These are phyloP conservation scores for Corinectria fuckeliana DNA, from an alignment of 2,329 filamentous ascomycete species.

Conservation along the genomic window DNA sequence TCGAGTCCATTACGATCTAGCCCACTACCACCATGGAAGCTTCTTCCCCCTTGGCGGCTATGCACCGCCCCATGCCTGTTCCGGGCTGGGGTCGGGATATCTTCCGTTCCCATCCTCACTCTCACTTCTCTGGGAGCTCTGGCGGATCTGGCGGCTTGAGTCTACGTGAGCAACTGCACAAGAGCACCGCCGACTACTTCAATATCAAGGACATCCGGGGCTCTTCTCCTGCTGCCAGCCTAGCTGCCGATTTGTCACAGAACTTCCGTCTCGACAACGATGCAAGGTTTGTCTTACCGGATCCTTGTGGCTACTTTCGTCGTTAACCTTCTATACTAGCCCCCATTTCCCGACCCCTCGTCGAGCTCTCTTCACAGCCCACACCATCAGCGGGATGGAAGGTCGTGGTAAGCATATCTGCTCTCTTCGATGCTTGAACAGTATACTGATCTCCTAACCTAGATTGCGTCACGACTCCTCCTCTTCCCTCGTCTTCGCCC, in stretches of 20 bases:
- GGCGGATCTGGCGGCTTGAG: conserved; percentile 73
- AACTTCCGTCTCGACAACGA: conserved; percentile 92
- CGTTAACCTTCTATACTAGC: conserved; percentile 39
- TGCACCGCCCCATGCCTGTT: conserved; percentile 74
- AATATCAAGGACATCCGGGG: conserved; percentile 77
- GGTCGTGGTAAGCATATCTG: conserved; percentile 42
- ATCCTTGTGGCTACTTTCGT: conserved; percentile 9
- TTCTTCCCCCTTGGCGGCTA: conserved; percentile 91
- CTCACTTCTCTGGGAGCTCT: conserved; percentile 57
- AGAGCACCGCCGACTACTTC: conserved; percentile 77
- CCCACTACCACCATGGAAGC: conserved; percentile 72
- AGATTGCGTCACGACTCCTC: conserved; percentile 84
- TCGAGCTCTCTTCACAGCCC: conserved; percentile 49
- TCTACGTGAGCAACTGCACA: conserved; percentile 76
- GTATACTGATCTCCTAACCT: conserved; percentile 38
- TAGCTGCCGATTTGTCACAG: conserved; percentile 93
- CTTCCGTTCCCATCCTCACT: conserved; percentile 57
- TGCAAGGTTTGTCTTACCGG: conserved; percentile 69
- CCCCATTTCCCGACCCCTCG: conserved; percentile 51
- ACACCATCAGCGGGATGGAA: conserved; percentile 46
- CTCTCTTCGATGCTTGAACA: background rate
- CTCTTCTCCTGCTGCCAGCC: conserved; percentile 87
- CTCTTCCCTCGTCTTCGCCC: conserved; percentile 83
- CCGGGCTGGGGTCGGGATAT: conserved; percentile 67
- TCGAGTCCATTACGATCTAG: conserved; percentile 10